Conservation (phyloP, 306 rosid species). For the Canavalia ensiformis region DNA sequence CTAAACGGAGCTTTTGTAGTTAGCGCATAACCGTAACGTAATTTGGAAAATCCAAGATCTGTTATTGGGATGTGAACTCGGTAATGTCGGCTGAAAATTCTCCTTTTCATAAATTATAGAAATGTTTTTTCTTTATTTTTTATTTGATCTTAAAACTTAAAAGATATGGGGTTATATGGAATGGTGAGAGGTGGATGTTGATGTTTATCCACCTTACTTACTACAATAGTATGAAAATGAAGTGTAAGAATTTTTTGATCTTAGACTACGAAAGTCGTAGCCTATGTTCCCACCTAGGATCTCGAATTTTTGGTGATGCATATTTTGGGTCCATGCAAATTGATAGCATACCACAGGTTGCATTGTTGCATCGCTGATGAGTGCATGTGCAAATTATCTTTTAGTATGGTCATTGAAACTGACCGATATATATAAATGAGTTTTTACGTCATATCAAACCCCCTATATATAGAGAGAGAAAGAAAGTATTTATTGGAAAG, state of each 20-base stretch:
- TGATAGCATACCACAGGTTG: slow-evolving; percentile 11
- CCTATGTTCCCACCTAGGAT: slow-evolving; percentile 46
- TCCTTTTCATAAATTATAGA: background rate
- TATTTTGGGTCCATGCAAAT: slow-evolving; percentile 40
- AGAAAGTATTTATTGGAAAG: background rate
- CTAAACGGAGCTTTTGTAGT: background rate
- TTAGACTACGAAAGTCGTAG: slow-evolving; percentile 36
- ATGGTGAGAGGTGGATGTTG: background rate
- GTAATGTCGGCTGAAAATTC: background rate
- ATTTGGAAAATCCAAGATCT: slow-evolving; percentile 58
- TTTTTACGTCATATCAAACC: background rate
- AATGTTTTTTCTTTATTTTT: background rate
- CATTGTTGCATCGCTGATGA: slow-evolving; percentile 27
- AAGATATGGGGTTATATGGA: background rate
- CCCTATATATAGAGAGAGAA: background rate
- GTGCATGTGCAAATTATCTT: background rate
- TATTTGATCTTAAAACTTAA: background rate
- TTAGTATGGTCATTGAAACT: background rate
- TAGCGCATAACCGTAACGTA: background rate
- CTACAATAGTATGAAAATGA: slow-evolving; percentile 19
- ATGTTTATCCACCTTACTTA: slow-evolving; percentile 17
- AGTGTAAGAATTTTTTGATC: slow-evolving; percentile 26
- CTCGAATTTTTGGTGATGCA: slow-evolving; percentile 35
- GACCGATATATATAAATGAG: background rate
- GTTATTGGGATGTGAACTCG: slow-evolving; percentile 59